A percentile compares a stretch with the other conserved stretches of the same genome.
Conservation (phyloP, 441 rosid genomes). For the Lepidium campestre region DNA sequence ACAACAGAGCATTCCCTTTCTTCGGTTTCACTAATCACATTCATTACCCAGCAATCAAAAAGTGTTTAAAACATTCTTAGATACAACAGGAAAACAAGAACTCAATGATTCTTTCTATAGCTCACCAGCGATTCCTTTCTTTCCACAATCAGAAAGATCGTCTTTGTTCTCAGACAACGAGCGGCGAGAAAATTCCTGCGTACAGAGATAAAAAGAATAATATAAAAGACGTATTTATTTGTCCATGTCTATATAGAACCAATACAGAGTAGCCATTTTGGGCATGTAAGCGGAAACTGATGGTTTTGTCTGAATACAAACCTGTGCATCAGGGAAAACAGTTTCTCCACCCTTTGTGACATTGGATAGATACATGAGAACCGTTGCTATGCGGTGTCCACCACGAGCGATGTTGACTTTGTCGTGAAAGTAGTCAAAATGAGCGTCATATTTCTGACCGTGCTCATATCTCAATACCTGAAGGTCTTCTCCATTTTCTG, state of each 20-base stretch:
- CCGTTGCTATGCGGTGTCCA: slow-evolving; percentile 87
- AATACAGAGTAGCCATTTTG: background rate
- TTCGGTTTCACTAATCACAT: slow-evolving; percentile 60
- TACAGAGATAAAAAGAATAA: background rate
- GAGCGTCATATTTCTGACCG: slow-evolving; percentile 92
- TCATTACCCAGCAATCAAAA: background rate
- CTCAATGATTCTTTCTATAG: background rate
- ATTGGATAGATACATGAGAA: slow-evolving; percentile 83
- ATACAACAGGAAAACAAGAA: background rate
- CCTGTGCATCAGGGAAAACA: slow-evolving; percentile 86
- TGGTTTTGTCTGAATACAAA: slow-evolving; percentile 26
- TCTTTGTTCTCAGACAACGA: slow-evolving; percentile 44
- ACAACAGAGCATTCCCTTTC: slow-evolving; percentile 85
- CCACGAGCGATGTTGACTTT: slow-evolving; percentile 89
- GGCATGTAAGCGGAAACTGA: background rate
- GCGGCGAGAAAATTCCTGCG: slow-evolving; percentile 62
- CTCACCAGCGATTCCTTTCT: slow-evolving; percentile 84
- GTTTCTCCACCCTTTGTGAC: slow-evolving; percentile 95
- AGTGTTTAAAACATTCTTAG: background rate
- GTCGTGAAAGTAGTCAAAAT: slow-evolving; percentile 83
- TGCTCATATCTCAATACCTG: slow-evolving; percentile 81
- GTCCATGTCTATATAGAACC: background rate
- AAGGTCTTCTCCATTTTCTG: slow-evolving; percentile 93
- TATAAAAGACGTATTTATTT: background rate
- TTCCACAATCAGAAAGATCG: slow-evolving; percentile 87